Percentiles rank a stretch among this genome's conserved stretches.
Conservation (phyloP, 2,329 filamentous ascomycete genomes). For the Byssothecium circinans region DNA sequence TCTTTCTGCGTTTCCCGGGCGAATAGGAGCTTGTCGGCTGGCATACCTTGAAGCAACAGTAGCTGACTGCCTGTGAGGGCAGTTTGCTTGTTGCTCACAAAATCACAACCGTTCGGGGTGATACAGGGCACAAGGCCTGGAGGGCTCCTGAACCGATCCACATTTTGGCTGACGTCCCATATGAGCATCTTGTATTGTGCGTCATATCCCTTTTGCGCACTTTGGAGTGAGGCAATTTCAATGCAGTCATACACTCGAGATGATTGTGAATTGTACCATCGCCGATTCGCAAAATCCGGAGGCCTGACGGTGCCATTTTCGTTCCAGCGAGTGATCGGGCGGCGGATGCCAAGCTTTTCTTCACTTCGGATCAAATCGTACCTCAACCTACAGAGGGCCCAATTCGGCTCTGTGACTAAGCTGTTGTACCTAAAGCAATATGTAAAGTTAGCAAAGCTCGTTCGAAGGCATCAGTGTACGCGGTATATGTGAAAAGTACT, state of each 20-base stretch:
- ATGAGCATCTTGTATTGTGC: constrained; percentile 56
- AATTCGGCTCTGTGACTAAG: constrained; percentile 53
- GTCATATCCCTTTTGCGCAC: constrained; percentile 56
- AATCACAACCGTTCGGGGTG: constrained; percentile 66
- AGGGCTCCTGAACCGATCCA: constrained; percentile 60
- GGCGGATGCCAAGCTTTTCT: constrained; percentile 55
- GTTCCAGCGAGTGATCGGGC: constrained; percentile 63
- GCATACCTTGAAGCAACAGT: constrained; percentile 69
- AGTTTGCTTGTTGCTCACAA: constrained; percentile 62
- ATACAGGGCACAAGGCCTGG: constrained; percentile 67
- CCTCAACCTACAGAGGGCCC: constrained; percentile 60
- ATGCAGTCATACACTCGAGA: constrained; percentile 67
- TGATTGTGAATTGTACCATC: constrained; percentile 55
- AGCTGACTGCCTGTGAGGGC: constrained; percentile 65
- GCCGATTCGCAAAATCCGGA: constrained; percentile 58
- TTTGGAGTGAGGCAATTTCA: constrained; percentile 63
- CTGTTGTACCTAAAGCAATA: too few species aligned
- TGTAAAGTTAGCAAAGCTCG: too few species aligned
- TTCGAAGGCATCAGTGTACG: too few species aligned
- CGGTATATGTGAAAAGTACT: too few species aligned
- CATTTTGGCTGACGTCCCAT: constrained; percentile 72
- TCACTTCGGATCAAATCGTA: constrained; percentile 60
- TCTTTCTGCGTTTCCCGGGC: constrained; percentile 61
- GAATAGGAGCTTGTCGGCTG: constrained; percentile 63
- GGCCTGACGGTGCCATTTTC: constrained; percentile 56